Conservation (phyloP, 2,329 filamentous ascomycete species). For the Colletotrichum chrysophilum region DNA sequence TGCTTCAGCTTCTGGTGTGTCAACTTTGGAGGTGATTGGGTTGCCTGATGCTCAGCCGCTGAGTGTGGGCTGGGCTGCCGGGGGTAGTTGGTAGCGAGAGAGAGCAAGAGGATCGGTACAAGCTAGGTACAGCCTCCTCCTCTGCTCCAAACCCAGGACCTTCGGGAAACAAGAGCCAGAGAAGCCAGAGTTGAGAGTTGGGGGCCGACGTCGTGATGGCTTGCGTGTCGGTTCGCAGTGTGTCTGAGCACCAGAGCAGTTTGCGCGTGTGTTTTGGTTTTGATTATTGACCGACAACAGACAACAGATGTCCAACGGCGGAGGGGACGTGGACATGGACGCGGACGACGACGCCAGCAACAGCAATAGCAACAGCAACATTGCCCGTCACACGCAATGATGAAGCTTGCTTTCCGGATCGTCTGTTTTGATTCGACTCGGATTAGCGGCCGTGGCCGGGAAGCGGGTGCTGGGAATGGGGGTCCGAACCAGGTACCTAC, state of each 20-base stretch:
- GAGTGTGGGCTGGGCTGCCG: background rate
- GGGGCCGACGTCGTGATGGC: background rate
- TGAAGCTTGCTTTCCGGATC: constrained; percentile 12
- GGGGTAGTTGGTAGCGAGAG: background rate
- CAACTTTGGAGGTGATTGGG: constrained; percentile 6
- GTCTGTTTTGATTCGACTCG: constrained; percentile 2
- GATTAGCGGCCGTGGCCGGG: constrained; percentile 6
- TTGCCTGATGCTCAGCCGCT: constrained; percentile 13
- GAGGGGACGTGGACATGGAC: constrained; percentile 23
- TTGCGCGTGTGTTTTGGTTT: background rate
- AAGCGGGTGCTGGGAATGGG: background rate
- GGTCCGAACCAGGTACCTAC: background rate
- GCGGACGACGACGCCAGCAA: constrained; percentile 15
- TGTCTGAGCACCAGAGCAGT: background rate
- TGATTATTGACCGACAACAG: background rate
- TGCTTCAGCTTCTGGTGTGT: constrained; percentile 5
- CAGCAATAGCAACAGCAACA: background rate
- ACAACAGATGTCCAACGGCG: background rate
- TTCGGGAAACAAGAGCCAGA: background rate
- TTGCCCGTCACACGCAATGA: background rate
- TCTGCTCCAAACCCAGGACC: background rate
- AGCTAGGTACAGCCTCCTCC: constrained; percentile 11
- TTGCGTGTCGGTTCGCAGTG: background rate
- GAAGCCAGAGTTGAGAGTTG: background rate
- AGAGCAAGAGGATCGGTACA: background rate